Percentiles rank a stretch among this genome's conserved stretches.
Evolutionary conservation across 768 basidiomycete genomes (phyloP).

Genomic region (Rhizopogon vesiculosus): DNA sequence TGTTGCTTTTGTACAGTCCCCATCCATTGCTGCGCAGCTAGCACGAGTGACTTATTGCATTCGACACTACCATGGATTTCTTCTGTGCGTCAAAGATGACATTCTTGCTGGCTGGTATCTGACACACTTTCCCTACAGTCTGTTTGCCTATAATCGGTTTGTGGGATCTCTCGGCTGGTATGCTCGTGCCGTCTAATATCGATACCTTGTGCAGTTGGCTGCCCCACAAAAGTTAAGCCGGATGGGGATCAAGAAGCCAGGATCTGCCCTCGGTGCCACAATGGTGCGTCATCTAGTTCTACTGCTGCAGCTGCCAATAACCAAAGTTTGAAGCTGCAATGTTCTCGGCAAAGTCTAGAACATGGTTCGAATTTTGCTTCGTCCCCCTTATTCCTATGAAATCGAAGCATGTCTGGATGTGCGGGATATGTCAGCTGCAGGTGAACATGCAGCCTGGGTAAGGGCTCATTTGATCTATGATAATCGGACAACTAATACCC

Average conservation of each 20-base stretch:
- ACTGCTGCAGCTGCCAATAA: not conserved
- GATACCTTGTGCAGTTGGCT: constrained; percentile 47
- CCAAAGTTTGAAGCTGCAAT: constrained; percentile 43
- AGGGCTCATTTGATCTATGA: constrained; percentile 14
- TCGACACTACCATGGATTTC: constrained; percentile 14
- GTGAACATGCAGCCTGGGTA: constrained; percentile 48
- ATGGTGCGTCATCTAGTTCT: constrained; percentile 41
- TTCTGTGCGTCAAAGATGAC: constrained; percentile 20
- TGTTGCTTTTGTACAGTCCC: not conserved
- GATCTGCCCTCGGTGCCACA: constrained; percentile 69
- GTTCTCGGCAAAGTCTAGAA: constrained; percentile 56
- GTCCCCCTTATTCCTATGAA: constrained; percentile 65
- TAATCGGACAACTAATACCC: not conserved
- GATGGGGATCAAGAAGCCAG: constrained; percentile 47
- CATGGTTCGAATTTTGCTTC: constrained; percentile 76
- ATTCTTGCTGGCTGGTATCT: constrained; percentile 21
- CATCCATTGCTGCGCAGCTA: not conserved
- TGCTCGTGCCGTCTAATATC: constrained; percentile 10
- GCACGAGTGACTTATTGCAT: not conserved
- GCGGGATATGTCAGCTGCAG: constrained; percentile 66
- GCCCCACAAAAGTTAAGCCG: constrained; percentile 54
- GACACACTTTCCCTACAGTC: constrained; percentile 28
- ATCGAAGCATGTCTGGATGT: constrained; percentile 62
- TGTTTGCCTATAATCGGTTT: constrained; percentile 50
- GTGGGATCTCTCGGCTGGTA: constrained; percentile 10